phyloP scores from a whole-genome alignment of 176 grass and related monocot species.

The Oryza glumipatula region DNA sequence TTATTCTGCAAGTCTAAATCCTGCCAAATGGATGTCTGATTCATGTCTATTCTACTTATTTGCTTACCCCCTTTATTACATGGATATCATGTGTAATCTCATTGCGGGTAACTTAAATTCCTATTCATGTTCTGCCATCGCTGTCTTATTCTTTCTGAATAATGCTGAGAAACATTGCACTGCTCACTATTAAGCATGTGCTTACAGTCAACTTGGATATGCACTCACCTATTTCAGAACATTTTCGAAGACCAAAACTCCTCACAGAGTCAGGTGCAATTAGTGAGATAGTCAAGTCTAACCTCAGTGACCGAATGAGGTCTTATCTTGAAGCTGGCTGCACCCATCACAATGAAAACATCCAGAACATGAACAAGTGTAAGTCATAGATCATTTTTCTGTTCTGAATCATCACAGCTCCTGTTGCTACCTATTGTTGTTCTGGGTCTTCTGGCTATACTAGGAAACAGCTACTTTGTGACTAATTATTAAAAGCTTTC shows the following conservation, averaged over 20 bases:
- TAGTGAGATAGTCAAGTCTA: constrained; percentile 47
- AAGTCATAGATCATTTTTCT: background rate
- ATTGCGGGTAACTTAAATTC: background rate
- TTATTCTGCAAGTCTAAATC: background rate
- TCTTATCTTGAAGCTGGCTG: constrained; percentile 36
- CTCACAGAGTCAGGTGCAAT: constrained; percentile 29
- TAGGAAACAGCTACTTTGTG: background rate
- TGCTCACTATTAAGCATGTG: background rate
- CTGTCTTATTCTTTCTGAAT: background rate
- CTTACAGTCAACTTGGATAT: background rate
- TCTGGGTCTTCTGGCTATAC: background rate
- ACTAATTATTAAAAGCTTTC: background rate
- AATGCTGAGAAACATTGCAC: background rate
- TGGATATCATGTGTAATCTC: background rate
- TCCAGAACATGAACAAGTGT: constrained; percentile 13
- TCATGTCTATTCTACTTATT: background rate
- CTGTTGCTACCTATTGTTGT: background rate
- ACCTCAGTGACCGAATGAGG: constrained; percentile 24
- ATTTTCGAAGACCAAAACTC: constrained; percentile 48
- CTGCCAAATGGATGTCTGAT: background rate
- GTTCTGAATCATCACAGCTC: background rate
- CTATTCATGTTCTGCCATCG: background rate
- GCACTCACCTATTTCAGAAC: constrained; percentile 34
- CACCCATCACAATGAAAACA: background rate
- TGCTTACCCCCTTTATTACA: background rate